Evolutionary conservation across 2,329 filamentous ascomycete genomes (phyloP).

Genomic region (Torrubiella hemipterigena): DNA sequence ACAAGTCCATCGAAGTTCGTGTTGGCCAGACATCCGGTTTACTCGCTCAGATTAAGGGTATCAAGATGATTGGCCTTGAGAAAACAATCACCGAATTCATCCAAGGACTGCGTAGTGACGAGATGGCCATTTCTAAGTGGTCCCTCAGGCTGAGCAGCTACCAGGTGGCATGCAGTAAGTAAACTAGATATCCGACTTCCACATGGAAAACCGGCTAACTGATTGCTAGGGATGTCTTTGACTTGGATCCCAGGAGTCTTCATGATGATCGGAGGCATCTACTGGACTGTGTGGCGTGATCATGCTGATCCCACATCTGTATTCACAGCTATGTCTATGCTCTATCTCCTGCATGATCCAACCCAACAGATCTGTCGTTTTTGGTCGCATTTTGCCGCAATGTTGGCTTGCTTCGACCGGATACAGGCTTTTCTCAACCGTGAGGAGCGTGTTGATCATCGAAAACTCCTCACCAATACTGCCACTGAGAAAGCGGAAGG

Average conservation of each 20-base stretch:
- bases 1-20: background rate
- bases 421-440: too few species aligned
- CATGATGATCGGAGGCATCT: background rate
- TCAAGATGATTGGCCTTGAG: slow-evolving; percentile 22
- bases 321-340: background rate
- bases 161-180: background rate
- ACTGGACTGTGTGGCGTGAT: background rate
- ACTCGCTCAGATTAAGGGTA: slow-evolving; percentile 18
- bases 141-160: background rate
- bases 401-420: too few species aligned
- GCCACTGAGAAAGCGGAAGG: too few species aligned
- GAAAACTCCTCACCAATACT: too few species aligned
- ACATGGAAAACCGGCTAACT: background rate
- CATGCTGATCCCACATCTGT: background rate
- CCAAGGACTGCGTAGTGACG: slow-evolving; percentile 5
- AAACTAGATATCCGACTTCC: background rate
- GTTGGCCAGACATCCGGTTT: slow-evolving; percentile 3
- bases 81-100: slow-evolving; percentile 1
- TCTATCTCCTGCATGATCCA: too few species aligned
- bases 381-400: too few species aligned
- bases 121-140: slow-evolving; percentile 7
- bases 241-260: background rate
- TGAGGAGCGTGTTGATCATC: too few species aligned
- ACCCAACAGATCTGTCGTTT: too few species aligned
- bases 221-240: background rate